Conservation (phyloP, 352 stramenopile species). For the Phytopythium ostracodes region DNA sequence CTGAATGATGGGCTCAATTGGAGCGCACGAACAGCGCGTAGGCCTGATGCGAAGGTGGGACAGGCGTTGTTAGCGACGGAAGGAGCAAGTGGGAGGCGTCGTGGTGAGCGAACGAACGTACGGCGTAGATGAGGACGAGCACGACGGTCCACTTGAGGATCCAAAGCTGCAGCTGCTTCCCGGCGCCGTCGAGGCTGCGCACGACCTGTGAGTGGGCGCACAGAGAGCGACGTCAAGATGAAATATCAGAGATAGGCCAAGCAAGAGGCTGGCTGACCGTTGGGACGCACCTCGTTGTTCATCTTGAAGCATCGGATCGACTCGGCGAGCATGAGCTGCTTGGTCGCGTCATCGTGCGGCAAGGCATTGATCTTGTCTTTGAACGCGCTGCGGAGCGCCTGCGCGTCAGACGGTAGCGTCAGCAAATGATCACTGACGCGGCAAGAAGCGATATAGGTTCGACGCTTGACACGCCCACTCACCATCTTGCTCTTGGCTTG, state of each 20-base stretch:
- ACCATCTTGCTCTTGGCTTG: conserved; percentile 49
- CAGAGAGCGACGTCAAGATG: not conserved
- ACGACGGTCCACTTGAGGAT: conserved; percentile 60
- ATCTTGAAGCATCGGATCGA: conserved; percentile 54
- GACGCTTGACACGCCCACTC: not conserved
- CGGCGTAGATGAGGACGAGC: conserved; percentile 40
- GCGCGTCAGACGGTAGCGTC: not conserved
- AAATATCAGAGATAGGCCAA: not conserved
- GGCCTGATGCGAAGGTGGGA: not conserved
- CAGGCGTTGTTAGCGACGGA: too few relatives aligned
- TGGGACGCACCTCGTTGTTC: conserved; percentile 54
- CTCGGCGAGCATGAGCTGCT: conserved; percentile 43
- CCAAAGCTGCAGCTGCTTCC: conserved; percentile 40
- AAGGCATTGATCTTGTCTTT: conserved; percentile 62
- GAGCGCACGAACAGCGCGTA: not conserved
- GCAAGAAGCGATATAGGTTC: not conserved
- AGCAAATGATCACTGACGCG: not conserved
- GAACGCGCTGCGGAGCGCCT: conserved; percentile 44
- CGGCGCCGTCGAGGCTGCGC: conserved; percentile 53
- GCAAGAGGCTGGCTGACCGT: too few relatives aligned
- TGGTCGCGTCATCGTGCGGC: conserved; percentile 34
- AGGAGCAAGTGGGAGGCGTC: not conserved
- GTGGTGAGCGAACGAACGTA: conserved; percentile 14
- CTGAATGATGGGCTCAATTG: not conserved
- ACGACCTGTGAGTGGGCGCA: conserved; percentile 30